phyloP scores from a whole-genome alignment of 176 grass and related monocot species.

The Carex myosuroides region DNA sequence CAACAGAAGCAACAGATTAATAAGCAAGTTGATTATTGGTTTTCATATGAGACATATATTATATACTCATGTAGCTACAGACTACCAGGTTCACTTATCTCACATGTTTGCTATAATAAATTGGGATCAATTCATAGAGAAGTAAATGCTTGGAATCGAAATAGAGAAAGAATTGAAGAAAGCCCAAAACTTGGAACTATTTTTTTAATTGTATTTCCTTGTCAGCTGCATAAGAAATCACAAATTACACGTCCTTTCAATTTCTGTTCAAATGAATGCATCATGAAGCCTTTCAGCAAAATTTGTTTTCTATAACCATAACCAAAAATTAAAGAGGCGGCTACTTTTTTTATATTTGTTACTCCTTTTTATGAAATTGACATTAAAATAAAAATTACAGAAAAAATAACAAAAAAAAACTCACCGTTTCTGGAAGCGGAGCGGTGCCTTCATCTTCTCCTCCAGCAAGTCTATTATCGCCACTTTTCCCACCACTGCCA shows the following conservation, averaged over 20 bases:
- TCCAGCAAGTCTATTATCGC: conserved; percentile 38
- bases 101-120: not conserved
- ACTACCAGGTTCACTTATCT: not conserved
- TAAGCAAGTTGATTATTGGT: not conserved
- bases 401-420: conserved; percentile 20
- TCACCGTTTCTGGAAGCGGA: conserved; percentile 76
- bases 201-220: not conserved
- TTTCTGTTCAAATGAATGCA: not conserved
- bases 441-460: conserved; percentile 56
- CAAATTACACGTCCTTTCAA: not conserved
- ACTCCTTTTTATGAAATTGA: not conserved
- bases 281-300: not conserved
- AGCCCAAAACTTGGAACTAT: not conserved
- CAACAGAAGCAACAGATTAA: not conserved
- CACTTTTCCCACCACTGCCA: conserved; percentile 53
- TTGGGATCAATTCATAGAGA: not conserved
- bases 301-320: not conserved
- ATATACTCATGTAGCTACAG: not conserved
- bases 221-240: not conserved
- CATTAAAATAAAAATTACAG: not conserved
- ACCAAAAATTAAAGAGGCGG: too few relatives aligned
- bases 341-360: not conserved
- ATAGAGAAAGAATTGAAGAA: not conserved
- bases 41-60: not conserved
- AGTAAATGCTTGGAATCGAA: not conserved